A percentile compares a stretch with the other conserved stretches of the same genome.
These are phyloP conservation scores for Arxiozyma bovina DNA, from an alignment of 1,139 yeast species.

Conservation along the genomic window DNA sequence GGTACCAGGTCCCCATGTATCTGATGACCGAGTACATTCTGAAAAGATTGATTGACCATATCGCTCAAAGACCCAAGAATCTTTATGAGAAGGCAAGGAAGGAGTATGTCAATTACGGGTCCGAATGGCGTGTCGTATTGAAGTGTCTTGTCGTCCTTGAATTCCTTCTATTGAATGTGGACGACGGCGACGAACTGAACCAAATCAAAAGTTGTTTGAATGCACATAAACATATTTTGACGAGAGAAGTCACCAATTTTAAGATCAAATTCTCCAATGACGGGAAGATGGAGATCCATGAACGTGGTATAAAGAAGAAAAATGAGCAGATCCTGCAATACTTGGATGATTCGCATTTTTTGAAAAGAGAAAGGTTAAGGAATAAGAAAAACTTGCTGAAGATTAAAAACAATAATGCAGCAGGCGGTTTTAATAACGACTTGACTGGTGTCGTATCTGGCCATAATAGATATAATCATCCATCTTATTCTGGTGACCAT, in stretches of 20 bases:
- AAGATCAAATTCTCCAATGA: conserved; percentile 29
- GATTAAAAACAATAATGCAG: conserved; percentile 15
- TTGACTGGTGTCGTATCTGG: conserved; percentile 5
- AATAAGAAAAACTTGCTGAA: conserved; percentile 25
- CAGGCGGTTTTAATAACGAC: conserved; percentile 15
- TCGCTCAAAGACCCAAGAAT: conserved; percentile 30
- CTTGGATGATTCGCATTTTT: conserved; percentile 25
- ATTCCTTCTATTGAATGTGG: conserved; percentile 27
- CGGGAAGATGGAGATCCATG: conserved; percentile 32
- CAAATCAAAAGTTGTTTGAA: conserved; percentile 27
- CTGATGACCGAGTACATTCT: conserved; percentile 29
- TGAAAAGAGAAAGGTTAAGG: conserved; percentile 25
- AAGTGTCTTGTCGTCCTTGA: conserved; percentile 33
- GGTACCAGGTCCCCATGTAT: conserved; percentile 29
- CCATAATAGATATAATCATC: not conserved
- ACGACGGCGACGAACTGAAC: conserved; percentile 28
- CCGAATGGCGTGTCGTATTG: conserved; percentile 34
- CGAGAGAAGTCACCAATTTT: conserved; percentile 25
- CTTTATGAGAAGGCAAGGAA: conserved; percentile 33
- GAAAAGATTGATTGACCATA: conserved; percentile 30
- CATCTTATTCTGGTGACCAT: conserved; percentile 4
- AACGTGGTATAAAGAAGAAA: conserved; percentile 30
- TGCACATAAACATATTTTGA: conserved; percentile 27
- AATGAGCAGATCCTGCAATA: conserved; percentile 26
- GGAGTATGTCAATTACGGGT: conserved; percentile 33